phyloP scores from a whole-genome alignment of 2,329 filamentous ascomycete genomes.

The Pseudovirgaria hyperparasitica region DNA sequence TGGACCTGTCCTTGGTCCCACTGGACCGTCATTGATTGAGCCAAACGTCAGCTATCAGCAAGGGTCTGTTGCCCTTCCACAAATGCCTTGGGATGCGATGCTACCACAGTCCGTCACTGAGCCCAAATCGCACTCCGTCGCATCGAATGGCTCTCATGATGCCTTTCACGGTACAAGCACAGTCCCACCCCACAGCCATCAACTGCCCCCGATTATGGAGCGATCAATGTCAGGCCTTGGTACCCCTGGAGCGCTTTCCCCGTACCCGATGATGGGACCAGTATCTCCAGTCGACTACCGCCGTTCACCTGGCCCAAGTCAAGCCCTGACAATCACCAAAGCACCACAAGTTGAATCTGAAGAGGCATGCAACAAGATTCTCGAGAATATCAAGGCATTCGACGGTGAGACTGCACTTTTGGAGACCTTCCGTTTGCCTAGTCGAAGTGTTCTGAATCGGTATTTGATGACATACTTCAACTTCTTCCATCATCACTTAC shows the following conservation, averaged over 20 bases:
- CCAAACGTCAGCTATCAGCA: conserved; percentile 60
- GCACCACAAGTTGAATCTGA: conserved; percentile 74
- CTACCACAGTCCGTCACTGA: conserved; percentile 58
- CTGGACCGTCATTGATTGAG: conserved; percentile 61
- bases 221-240: conserved; percentile 47
- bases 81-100: conserved; percentile 87
- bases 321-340: conserved; percentile 50
- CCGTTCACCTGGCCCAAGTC: conserved; percentile 55
- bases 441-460: conserved; percentile 68
- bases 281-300: conserved; percentile 57
- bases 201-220: conserved; percentile 58
- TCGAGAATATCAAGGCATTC: conserved; percentile 71
- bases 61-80: conserved; percentile 67
- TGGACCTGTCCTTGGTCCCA: conserved; percentile 55
- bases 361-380: conserved; percentile 70
- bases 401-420: conserved; percentile 74
- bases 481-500: conserved; percentile 91
- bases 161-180: conserved; percentile 49
- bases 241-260: conserved; percentile 62
- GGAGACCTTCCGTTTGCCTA: conserved; percentile 81
- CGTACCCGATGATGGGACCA: conserved; percentile 55
- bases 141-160: conserved; percentile 47
- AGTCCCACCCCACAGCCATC: conserved; percentile 44
- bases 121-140: conserved; percentile 62
- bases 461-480: conserved; percentile 95